A percentile compares a stretch with the other conserved stretches of the same genome.
Evolutionary conservation across 1,284 basidiomycete genomes (phyloP).

Genomic region (Mycena sp.): DNA sequence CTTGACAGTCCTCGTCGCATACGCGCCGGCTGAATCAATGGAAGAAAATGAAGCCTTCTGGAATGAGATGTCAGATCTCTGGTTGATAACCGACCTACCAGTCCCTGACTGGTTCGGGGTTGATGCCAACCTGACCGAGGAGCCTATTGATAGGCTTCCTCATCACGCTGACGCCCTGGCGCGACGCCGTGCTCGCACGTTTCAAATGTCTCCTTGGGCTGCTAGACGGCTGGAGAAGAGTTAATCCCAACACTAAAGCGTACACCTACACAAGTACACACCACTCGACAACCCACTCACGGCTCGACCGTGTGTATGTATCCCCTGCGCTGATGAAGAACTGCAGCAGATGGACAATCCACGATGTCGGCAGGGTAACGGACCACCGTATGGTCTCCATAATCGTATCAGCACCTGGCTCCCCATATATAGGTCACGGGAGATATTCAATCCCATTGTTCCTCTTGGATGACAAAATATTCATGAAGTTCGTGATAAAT

Average conservation of each 20-base stretch:
- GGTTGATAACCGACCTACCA: constrained; percentile 10
- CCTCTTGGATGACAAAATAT: too few relatives aligned
- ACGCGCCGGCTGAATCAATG: constrained; percentile 30
- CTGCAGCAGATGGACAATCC: too few relatives aligned
- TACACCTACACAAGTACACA: constrained; percentile 3
- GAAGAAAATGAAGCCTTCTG: constrained; percentile 26
- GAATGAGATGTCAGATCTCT: constrained; percentile 8
- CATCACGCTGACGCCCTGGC: neutral
- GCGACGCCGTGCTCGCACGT: neutral
- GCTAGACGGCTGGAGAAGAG: constrained; percentile 23
- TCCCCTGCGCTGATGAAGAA: too few relatives aligned
- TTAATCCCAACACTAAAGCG: neutral
- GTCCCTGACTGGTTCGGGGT: constrained; percentile 11
- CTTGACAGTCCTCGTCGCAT: constrained; percentile 4
- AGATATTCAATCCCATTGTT: too few relatives aligned
- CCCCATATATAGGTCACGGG: too few relatives aligned
- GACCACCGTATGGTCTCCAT: too few relatives aligned
- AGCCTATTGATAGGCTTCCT: constrained; percentile 20
- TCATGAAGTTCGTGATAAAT: too few relatives aligned
- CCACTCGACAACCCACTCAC: neutral
- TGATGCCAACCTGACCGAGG: constrained; percentile 24
- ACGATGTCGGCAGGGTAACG: too few relatives aligned
- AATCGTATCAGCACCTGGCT: too few relatives aligned
- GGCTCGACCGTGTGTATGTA: too few relatives aligned
- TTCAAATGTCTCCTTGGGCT: constrained; percentile 11